These are phyloP conservation scores for Afroboletus lepidellus DNA, from an alignment of 1,284 basidiomycete species.

Conservation along the genomic window DNA sequence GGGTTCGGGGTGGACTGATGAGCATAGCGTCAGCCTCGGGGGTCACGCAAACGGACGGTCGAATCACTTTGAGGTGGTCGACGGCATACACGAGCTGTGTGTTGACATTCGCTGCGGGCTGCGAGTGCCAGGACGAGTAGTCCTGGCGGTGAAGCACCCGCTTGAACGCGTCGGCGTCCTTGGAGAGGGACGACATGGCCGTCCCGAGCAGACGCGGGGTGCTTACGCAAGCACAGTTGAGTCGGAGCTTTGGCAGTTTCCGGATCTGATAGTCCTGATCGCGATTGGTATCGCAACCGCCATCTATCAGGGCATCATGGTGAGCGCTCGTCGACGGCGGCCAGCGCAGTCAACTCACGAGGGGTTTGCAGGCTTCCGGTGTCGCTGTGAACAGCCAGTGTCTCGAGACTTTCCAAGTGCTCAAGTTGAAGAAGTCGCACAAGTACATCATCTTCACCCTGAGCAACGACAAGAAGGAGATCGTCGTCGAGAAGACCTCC, in stretches of 20 bases:
- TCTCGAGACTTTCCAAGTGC: conserved; percentile 62
- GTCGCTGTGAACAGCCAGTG: conserved; percentile 64
- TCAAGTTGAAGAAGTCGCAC: conserved; percentile 82
- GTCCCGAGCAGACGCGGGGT: not conserved
- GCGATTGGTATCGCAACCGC: conserved; percentile 30
- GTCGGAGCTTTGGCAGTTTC: conserved; percentile 29
- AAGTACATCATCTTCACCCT: conserved; percentile 90
- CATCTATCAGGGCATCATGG: conserved; percentile 27
- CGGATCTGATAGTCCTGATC: conserved; percentile 21
- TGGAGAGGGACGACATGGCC: conserved; percentile 60
- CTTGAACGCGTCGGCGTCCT: conserved; percentile 69
- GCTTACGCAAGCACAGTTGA: conserved; percentile 30
- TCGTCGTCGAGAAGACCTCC: conserved; percentile 70
- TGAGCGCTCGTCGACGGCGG: conserved; percentile 12
- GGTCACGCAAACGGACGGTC: conserved; percentile 3
- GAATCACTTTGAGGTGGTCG: conserved; percentile 68
- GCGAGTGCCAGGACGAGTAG: conserved; percentile 76
- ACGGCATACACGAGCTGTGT: conserved; percentile 87
- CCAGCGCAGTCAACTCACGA: not conserved
- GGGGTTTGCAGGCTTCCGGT: conserved; percentile 72
- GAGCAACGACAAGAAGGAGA: conserved; percentile 65
- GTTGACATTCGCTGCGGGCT: conserved; percentile 80
- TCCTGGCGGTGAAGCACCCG: conserved; percentile 59
- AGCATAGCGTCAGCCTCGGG: conserved; percentile 9
- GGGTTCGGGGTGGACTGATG: conserved; percentile 69